These are phyloP conservation scores for Pleurotus giganteus DNA, from an alignment of 768 basidiomycete genomes.

Conservation along the genomic window DNA sequence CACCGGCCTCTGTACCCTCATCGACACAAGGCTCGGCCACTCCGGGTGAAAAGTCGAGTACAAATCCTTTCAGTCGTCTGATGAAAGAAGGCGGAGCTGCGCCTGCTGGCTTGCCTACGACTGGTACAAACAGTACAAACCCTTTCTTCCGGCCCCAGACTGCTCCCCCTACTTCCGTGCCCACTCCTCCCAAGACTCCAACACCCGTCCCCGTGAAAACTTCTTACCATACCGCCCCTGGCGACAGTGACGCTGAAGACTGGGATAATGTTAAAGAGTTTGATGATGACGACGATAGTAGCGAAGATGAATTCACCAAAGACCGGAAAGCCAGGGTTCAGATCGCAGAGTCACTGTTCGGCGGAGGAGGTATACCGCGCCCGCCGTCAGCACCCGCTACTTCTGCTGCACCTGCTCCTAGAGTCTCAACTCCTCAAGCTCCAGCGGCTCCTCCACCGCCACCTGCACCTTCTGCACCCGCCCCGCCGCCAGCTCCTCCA, in stretches of 20 bases:
- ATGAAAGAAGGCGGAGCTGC: slow-evolving; percentile 45
- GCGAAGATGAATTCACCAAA: slow-evolving; percentile 75
- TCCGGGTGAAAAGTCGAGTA: slow-evolving; percentile 51
- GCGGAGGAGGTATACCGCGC: slow-evolving; percentile 31
- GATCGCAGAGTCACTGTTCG: slow-evolving; percentile 81
- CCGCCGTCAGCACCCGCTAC: slow-evolving; percentile 35
- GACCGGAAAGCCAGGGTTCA: slow-evolving; percentile 62
- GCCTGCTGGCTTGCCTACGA: slow-evolving; percentile 27
- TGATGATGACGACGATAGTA: slow-evolving; percentile 63
- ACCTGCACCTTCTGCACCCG: slow-evolving; percentile 32
- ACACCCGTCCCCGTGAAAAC: slow-evolving; percentile 51
- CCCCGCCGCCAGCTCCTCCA: slow-evolving; percentile 38
- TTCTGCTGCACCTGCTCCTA: slow-evolving; percentile 25
- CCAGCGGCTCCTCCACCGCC: slow-evolving; percentile 29
- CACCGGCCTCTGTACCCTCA: slow-evolving; percentile 21
- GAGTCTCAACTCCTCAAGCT: slow-evolving; percentile 23
- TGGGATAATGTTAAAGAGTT: slow-evolving; percentile 86
- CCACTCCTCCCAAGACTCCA: slow-evolving; percentile 49
- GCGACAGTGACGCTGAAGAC: slow-evolving; percentile 59
- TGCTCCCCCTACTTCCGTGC: slow-evolving; percentile 28
- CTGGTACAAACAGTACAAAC: slow-evolving; percentile 52
- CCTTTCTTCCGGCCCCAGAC: slow-evolving; percentile 55
- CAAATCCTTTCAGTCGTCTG: slow-evolving; percentile 80
- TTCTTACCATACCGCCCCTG: slow-evolving; percentile 61
- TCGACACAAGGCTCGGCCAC: slow-evolving; percentile 7